Evolutionary conservation across 495 filamentous ascomycete species (phyloP), one percentile per base, ranked within the genome.

Genomic region (Hypoxylon cercidicola): DNA sequence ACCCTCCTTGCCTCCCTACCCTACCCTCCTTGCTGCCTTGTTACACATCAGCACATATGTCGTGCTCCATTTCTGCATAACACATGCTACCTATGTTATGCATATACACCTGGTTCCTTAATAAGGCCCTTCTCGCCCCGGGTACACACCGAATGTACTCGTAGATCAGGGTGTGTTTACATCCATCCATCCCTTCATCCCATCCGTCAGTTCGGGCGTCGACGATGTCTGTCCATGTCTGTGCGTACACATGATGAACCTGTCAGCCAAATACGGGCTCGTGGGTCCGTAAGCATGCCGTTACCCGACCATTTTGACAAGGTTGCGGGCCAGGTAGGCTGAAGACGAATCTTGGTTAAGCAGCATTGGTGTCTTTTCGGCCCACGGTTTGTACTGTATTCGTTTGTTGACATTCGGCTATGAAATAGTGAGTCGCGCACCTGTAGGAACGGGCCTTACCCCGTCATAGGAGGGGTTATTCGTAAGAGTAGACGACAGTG

Each of bases 341-440:
- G 19, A 55, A 40, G 25, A 49, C 40, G 34, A 46, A 25, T 21
- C 34, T 46, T 34, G 44, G 35, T 65, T 50, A 16, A 60, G 41
- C 55, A 66, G 44, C 62, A 56, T 53, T 35, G 40, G 18, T 32
- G 32, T 34, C 20, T n/a, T 59, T 41, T 40, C 35, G 19, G 48
- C 62, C 41, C 32, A 7, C 58, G 10, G 20, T 18, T 43, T 46
- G 28, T 49, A 39, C 46, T 12, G 28, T 37, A 58, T 41, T 39
- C 43, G 40, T 43, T 58, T 49, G 53, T 54, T 54, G 47, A 49
- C 64, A 28, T 67, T 23, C 53, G 45, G 34, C 16, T 62, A 54
- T 41, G 53, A 35, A 23, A 62, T 52, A 47, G 15, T 62, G 64
- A 58, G 48, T 47, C 53, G 53, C 59, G 13, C 41, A 18, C 23